Base-by-base conservation (phyloP, 2,329 filamentous ascomycete genomes). In the Rhynchosporium agropyri region DNA sequence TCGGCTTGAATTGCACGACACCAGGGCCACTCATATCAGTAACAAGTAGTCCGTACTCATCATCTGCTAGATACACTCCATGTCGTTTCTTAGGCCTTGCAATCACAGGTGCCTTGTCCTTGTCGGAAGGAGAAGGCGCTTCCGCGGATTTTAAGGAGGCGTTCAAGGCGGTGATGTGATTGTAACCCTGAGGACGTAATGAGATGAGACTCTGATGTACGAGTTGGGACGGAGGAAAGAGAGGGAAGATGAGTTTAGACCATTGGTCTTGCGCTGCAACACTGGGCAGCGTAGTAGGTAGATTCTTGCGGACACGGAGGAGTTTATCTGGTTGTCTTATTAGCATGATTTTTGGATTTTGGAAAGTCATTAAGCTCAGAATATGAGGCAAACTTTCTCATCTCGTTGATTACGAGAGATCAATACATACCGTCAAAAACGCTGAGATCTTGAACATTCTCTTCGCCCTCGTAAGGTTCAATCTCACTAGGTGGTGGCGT, bases 1-100 rank as follows among this genome's bases (percentile, higher is more conserved):
- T 95, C 13, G 91, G 90, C 74, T 95, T 95, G 77, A 94, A 89
- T 74, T 94, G 89, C 61, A 90, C 78, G 38, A 89, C 73, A 5
- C 76, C 69, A 56, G 79, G 71, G 3, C 71, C 72, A 43, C 81
- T 83, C 89, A 94, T 93, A 71, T 93, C 89, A 64, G 88, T 88
- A 55, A 94, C 83, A 3, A 94, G 77, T 70, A 92, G 84, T 5
- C 86, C 90, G 71, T 85, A 83, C 68, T 89, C 84, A 12, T 82
- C 79, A 13, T 81, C 78, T 4, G 79, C 81, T 2, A 85, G 75
- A 65, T 81, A 84, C 5, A 80, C 74, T 15, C 81, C 79, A 48
- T 74, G 75, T 26, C 84, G 73, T 78, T 85, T 75, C 76, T 76
- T 69, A 58, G 82, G 74, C 72, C 86, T 68, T 45, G 40, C 43